phyloP scores from a whole-genome alignment of 805 yeast genomes.

The Kuraishia ogatae region DNA sequence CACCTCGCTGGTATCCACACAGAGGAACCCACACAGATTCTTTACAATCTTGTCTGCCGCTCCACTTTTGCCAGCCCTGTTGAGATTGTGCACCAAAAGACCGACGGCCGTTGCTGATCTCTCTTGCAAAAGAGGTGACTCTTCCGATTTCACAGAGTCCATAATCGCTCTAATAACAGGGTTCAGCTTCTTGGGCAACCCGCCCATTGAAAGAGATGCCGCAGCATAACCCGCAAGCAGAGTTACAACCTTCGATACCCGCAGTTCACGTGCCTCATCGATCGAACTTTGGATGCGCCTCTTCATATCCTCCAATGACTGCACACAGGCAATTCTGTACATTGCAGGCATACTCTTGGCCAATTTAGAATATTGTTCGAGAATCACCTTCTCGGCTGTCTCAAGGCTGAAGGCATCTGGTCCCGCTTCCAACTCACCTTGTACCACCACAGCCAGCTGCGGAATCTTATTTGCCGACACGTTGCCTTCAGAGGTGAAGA shows the following conservation, averaged over 20 bases:
- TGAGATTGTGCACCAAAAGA: slow-evolving; percentile 50
- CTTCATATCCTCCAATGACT: slow-evolving; percentile 71
- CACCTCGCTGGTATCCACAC: slow-evolving; percentile 93
- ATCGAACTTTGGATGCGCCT: slow-evolving; percentile 59
- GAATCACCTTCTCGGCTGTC: slow-evolving; percentile 61
- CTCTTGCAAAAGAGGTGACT: slow-evolving; percentile 52
- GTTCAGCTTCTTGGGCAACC: slow-evolving; percentile 80
- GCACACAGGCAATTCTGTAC: slow-evolving; percentile 59
- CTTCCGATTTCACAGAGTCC: slow-evolving; percentile 85
- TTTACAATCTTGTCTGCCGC: slow-evolving; percentile 86
- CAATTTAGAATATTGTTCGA: slow-evolving; percentile 58
- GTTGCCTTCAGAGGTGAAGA: slow-evolving; percentile 72
- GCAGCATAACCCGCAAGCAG: slow-evolving; percentile 73
- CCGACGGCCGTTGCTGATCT: slow-evolving; percentile 68
- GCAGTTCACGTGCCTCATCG: slow-evolving; percentile 53
- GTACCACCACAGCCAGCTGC: slow-evolving; percentile 78
- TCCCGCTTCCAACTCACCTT: slow-evolving; percentile 92
- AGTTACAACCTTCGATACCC: slow-evolving; percentile 41
- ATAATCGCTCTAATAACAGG: slow-evolving; percentile 83
- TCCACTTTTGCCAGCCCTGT: slow-evolving; percentile 46
- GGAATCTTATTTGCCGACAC: slow-evolving; percentile 67
- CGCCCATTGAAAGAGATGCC: slow-evolving; percentile 52
- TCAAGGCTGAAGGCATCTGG: slow-evolving; percentile 83
- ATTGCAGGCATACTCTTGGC: slow-evolving; percentile 56
- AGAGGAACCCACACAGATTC: slow-evolving; percentile 84